Evolutionary conservation across 106 monocot species (phyloP).

Genomic region (Cymbidium sinense): DNA sequence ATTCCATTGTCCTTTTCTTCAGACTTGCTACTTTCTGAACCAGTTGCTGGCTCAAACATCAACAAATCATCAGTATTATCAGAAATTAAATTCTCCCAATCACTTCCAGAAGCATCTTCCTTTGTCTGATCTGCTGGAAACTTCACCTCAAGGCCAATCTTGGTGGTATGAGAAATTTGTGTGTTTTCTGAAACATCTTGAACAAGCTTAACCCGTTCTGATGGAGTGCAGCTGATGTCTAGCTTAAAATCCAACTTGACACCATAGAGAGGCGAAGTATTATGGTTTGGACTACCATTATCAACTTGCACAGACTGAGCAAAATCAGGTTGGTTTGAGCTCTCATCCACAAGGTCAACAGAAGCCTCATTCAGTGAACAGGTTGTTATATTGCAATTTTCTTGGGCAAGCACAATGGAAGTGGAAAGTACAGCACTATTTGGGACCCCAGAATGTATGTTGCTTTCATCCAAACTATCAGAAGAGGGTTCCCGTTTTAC

Average conservation of each 20-base stretch:
- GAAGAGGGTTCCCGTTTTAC: constrained; percentile 34
- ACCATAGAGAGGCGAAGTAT: constrained; percentile 33
- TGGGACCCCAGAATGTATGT: constrained; percentile 2
- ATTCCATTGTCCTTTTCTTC: constrained; percentile 8
- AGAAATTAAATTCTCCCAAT: constrained; percentile 49
- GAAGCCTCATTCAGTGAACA: constrained; percentile 41
- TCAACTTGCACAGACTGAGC: constrained; percentile 30
- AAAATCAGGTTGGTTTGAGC: constrained; percentile 19
- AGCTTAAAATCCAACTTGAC: constrained; percentile 38
- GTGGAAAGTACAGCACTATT: constrained; percentile 23
- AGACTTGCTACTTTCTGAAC: constrained; percentile 12
- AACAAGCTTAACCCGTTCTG: constrained; percentile 20
- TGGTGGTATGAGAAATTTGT: constrained; percentile 20
- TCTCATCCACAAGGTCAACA: constrained; percentile 36
- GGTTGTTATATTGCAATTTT: constrained; percentile 20
- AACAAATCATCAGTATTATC: constrained; percentile 42
- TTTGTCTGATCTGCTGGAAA: constrained; percentile 11
- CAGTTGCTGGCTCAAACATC: constrained; percentile 29
- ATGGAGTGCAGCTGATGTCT: constrained; percentile 13
- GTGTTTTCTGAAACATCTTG: constrained; percentile 27
- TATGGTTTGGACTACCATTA: constrained; percentile 70
- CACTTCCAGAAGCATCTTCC: constrained; percentile 32
- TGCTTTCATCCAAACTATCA: constrained; percentile 25
- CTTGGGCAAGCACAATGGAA: constrained; percentile 15
- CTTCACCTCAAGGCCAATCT: constrained; percentile 15